Evolutionary conservation across 202 grass and related monocot species (phyloP).

Genomic region (Setaria italica): DNA sequence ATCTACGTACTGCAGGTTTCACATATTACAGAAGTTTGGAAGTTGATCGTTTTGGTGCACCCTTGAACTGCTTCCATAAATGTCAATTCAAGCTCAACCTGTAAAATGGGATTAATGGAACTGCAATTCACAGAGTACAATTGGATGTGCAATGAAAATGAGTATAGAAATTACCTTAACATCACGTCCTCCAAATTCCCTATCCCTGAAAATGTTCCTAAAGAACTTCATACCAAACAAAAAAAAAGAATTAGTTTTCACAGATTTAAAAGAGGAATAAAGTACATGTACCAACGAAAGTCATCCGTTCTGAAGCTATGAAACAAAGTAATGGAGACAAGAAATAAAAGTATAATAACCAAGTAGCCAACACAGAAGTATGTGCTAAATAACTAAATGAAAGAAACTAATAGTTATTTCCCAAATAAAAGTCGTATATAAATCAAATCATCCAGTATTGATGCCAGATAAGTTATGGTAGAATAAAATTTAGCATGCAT

Average conservation of each 20-base stretch:
- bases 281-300: conserved; percentile 5
- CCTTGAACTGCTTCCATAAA: conserved; percentile 97
- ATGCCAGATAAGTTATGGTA: conserved; percentile 12
- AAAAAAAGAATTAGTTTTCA: conserved; percentile 33
- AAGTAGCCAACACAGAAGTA: neutral
- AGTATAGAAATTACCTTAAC: conserved; percentile 66
- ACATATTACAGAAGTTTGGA: conserved; percentile 67
- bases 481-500: neutral
- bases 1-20: conserved; percentile 72
- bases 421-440: neutral
- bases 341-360: neutral
- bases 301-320: neutral
- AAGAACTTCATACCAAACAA: conserved; percentile 72
- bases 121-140: conserved; percentile 36
- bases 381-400: conserved; percentile 11
- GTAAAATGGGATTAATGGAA: conserved; percentile 34
- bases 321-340: neutral
- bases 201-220: conserved; percentile 76
- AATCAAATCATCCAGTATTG: conserved; percentile 11
- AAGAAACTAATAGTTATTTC: conserved; percentile 12
- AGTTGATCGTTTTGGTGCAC: conserved; percentile 76
- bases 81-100: conserved; percentile 78
- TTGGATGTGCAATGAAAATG: neutral
- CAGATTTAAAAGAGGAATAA: neutral
- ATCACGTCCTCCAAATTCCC: conserved; percentile 79